A percentile compares a stretch with the other conserved stretches of the same genome.
phyloP scores from a whole-genome alignment of 2,329 filamentous ascomycete species.

The Pseudopyrenochaeta lycopersici region DNA sequence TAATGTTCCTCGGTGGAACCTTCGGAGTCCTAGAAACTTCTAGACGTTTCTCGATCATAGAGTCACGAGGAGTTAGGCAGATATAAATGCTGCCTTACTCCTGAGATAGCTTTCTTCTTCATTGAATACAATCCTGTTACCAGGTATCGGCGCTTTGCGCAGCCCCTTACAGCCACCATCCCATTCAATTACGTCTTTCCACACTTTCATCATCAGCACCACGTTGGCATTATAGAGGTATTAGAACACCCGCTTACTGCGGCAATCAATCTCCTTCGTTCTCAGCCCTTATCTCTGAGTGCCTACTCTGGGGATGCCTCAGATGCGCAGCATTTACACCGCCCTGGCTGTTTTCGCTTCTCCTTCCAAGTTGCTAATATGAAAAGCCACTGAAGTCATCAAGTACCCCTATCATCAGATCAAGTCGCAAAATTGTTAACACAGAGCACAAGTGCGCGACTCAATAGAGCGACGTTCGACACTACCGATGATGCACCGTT shows the following conservation, averaged over 20 bases:
- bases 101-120: too few species aligned
- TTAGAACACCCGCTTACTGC: constrained; percentile 30
- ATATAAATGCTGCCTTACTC: too few species aligned
- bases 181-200: constrained; percentile 1
- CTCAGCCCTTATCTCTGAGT: background rate
- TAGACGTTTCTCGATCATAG: too few species aligned
- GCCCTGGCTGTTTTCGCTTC: background rate
- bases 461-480: background rate
- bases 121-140: too few species aligned
- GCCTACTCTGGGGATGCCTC: background rate
- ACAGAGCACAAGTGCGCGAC: background rate
- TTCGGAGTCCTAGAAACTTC: too few species aligned
- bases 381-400: background rate
- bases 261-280: constrained; percentile 24
- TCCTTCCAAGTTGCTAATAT: background rate
- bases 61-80: too few species aligned
- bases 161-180: too few species aligned
- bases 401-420: background rate
- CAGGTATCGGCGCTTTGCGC: too few species aligned
- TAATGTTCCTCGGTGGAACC: too few species aligned
- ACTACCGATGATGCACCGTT: background rate
- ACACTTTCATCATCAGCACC: constrained; percentile 10
- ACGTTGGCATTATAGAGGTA: constrained; percentile 25
- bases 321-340: background rate
- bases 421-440: background rate